A percentile compares a stretch with the other conserved stretches of the same genome.
phyloP scores from a whole-genome alignment of 2,329 filamentous ascomycete genomes.

The Thielaviopsis populi region DNA sequence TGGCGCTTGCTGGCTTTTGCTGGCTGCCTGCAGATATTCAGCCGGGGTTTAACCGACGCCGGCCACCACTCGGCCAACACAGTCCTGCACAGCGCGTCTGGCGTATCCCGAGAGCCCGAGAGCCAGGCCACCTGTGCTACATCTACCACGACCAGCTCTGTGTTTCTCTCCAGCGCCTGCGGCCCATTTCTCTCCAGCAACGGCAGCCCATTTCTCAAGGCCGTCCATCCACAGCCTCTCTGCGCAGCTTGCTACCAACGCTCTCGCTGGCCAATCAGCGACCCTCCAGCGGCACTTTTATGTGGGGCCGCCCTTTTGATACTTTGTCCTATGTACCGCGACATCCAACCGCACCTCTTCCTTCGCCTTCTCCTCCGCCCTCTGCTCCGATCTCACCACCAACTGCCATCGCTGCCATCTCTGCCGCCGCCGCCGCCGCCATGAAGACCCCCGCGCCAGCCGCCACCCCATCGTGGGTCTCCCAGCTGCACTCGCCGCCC shows the following conservation, averaged over 20 bases:
- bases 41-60: too few relatives aligned
- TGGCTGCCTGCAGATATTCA: background rate
- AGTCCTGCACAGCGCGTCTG: too few relatives aligned
- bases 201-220: too few relatives aligned
- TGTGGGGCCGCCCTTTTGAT: background rate
- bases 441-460: background rate
- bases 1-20: background rate
- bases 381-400: background rate
- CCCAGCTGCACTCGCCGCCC: constrained; percentile 60
- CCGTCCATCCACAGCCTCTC: background rate
- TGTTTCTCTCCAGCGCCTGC: too few relatives aligned
- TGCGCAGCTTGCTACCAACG: background rate
- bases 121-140: too few relatives aligned
- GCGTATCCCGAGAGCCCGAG: too few relatives aligned
- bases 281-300: background rate
- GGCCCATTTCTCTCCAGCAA: too few relatives aligned
- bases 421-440: background rate
- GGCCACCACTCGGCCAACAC: too few relatives aligned
- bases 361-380: background rate
- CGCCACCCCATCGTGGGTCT: constrained; percentile 59
- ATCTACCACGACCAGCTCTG: too few relatives aligned
- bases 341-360: background rate
- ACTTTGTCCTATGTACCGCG: background rate
- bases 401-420: background rate
- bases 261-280: background rate